Evolutionary conservation across 1,284 basidiomycete species (phyloP).

Genomic region (Rhodotorula sp.): DNA sequence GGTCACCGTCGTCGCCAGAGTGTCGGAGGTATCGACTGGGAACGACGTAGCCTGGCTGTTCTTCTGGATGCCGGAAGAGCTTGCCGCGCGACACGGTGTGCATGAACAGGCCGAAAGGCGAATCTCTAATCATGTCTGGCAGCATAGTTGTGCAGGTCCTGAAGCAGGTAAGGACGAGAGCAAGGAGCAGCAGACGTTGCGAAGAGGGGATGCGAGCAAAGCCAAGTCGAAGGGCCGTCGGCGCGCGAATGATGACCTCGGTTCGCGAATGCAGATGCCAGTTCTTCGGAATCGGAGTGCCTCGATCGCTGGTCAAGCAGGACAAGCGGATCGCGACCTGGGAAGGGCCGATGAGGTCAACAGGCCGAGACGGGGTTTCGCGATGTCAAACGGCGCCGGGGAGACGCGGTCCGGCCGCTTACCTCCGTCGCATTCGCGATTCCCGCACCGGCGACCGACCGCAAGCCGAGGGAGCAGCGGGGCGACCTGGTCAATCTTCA

Average conservation of each 20-base stretch:
- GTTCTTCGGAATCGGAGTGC: too few species aligned
- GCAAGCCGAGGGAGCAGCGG: too few species aligned
- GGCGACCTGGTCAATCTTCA: too few species aligned
- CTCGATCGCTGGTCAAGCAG: too few species aligned
- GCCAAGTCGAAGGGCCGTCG: not conserved
- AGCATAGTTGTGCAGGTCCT: not conserved
- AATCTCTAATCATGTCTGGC: slow-evolving; percentile 38
- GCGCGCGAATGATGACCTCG: not conserved
- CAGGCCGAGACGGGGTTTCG: too few species aligned
- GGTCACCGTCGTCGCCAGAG: slow-evolving; percentile 4
- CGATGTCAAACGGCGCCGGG: too few species aligned
- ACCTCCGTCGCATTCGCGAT: too few species aligned
- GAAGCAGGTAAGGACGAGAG: not conserved
- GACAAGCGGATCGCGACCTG: too few species aligned
- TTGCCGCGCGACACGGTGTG: slow-evolving; percentile 33
- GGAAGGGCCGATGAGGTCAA: too few species aligned
- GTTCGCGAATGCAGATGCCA: too few species aligned
- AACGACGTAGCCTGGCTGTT: slow-evolving; percentile 37
- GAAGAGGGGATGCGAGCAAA: not conserved
- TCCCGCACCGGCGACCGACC: too few species aligned
- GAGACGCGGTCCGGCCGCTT: too few species aligned
- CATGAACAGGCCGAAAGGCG: slow-evolving; percentile 39
- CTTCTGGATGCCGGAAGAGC: slow-evolving; percentile 40
- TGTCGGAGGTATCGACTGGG: slow-evolving; percentile 31
- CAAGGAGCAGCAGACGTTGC: not conserved